Evolutionary conservation across 108 stramenopile genomes (phyloP), one percentile per base, ranked within the genome.

Genomic region (Skeletonema grethae): DNA sequence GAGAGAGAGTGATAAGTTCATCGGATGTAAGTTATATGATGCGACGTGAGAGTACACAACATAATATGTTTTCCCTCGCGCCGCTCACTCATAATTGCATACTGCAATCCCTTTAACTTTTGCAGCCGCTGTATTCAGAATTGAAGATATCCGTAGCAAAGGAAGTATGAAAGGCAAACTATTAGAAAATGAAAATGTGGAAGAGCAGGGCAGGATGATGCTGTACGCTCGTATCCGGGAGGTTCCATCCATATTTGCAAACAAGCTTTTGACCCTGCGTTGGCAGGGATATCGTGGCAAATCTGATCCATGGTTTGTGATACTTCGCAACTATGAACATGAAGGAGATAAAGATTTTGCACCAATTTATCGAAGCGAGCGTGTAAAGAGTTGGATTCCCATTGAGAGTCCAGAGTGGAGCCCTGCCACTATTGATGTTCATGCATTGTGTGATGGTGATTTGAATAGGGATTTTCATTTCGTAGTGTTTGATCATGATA

Each of bases 221-320:
- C 70, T 92, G 53, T 86, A 64, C 63, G 88, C 80, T 5, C 87
- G 87, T 20, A 79, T 92, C 58, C 80, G 86, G 62, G 68, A 80
- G 46, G 41, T 53, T 10, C 25, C 70, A 2, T 18, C 56, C 4
- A 38, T 6, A 29, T 64, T 62, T 2, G 63, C 73, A 0, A 72
- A 72, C 0, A 48, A 61, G 9, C n/a, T n/a, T n/a, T 67, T 80
- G 6, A 63, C 67, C 22, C 50, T 80, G 15, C 18, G 43, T 16
- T 28, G 25, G 68, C 63, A 61, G 7, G 94, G 90, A 32, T 55
- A 60, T 43, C 88, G 91, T 15, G 79, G 92, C 48, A 89, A 87
- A 63, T 92, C 82, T 12, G 94, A 92, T 86, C 91, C 94, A 12
- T 95, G 91, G 36, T 87, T 83, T 50, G 87, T 86, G 36, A 10